phyloP scores from a whole-genome alignment of 805 yeast genomes.

The Candida awuae region DNA sequence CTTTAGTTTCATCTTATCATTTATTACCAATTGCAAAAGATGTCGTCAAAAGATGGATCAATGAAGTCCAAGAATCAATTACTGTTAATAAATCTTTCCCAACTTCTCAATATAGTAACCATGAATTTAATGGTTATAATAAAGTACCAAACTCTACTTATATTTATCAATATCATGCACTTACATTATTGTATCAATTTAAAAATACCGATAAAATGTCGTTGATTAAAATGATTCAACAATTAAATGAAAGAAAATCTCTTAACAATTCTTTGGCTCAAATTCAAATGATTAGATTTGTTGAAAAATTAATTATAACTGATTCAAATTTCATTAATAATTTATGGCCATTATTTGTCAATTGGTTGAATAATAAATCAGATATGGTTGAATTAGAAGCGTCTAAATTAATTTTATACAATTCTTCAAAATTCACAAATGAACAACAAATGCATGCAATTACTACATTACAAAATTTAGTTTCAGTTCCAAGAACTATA shows the following conservation, averaged over 20 bases:
- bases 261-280: constrained; percentile 78
- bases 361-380: constrained; percentile 69
- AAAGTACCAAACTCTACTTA: constrained; percentile 61
- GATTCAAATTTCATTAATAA: constrained; percentile 56
- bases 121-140: constrained; percentile 47
- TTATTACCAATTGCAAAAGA: constrained; percentile 83
- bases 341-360: constrained; percentile 56
- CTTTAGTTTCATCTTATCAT: constrained; percentile 85
- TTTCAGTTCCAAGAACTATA: constrained; percentile 83
- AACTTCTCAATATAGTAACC: constrained; percentile 40
- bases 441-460: constrained; percentile 67
- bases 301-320: constrained; percentile 62
- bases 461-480: constrained; percentile 61
- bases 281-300: constrained; percentile 76
- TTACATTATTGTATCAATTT: constrained; percentile 81
- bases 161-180: constrained; percentile 91
- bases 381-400: constrained; percentile 93
- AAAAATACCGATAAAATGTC: constrained; percentile 93
- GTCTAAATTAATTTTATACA: constrained; percentile 59
- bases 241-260: constrained; percentile 49
- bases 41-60: constrained; percentile 87
- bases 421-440: constrained; percentile 43
- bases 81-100: constrained; percentile 50
- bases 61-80: constrained; percentile 91
- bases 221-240: constrained; percentile 78